A percentile compares a stretch with the other conserved stretches of the same genome.
phyloP scores from a whole-genome alignment of 2,329 filamentous ascomycete genomes.

The Metarhizium brunneum region DNA sequence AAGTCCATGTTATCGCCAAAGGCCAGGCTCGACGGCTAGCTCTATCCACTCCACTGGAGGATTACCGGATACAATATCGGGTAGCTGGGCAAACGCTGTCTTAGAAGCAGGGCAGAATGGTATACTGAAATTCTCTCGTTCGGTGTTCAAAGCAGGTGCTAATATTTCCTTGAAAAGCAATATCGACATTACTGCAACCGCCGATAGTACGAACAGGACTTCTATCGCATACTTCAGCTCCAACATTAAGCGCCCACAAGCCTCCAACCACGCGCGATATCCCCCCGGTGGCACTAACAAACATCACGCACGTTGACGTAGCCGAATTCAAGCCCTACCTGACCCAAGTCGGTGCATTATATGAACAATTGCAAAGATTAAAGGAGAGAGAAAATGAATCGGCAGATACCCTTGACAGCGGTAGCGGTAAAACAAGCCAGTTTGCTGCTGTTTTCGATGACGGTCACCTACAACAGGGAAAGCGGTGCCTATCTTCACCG shows the following conservation, averaged over 20 bases:
- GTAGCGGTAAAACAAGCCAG: slow-evolving; percentile 28
- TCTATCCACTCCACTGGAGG: background rate
- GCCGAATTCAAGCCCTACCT: slow-evolving; percentile 79
- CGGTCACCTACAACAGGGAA: slow-evolving; percentile 17
- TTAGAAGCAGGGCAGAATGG: background rate
- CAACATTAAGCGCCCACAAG: slow-evolving; percentile 61
- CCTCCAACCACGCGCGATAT: slow-evolving; percentile 84
- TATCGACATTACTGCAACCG: slow-evolving; percentile 85
- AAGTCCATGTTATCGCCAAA: background rate
- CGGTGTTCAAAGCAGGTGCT: background rate
- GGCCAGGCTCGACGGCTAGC: background rate
- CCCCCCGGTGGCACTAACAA: slow-evolving; percentile 83
- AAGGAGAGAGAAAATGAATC: slow-evolving; percentile 67
- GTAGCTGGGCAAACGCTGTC: background rate
- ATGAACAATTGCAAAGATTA: slow-evolving; percentile 78
- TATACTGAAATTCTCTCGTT: background rate
- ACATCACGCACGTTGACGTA: slow-evolving; percentile 71
- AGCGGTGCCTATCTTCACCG: slow-evolving; percentile 30
- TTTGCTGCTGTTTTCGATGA: slow-evolving; percentile 35
- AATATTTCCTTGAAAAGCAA: slow-evolving; percentile 45
- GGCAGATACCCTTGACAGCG: slow-evolving; percentile 32
- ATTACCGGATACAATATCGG: background rate
- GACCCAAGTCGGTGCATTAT: slow-evolving; percentile 73
- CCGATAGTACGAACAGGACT: slow-evolving; percentile 85
- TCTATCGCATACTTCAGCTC: slow-evolving; percentile 64